These are phyloP conservation scores for Aschersonia sp. DNA, from an alignment of 2,329 filamentous ascomycete genomes.

Conservation along the genomic window DNA sequence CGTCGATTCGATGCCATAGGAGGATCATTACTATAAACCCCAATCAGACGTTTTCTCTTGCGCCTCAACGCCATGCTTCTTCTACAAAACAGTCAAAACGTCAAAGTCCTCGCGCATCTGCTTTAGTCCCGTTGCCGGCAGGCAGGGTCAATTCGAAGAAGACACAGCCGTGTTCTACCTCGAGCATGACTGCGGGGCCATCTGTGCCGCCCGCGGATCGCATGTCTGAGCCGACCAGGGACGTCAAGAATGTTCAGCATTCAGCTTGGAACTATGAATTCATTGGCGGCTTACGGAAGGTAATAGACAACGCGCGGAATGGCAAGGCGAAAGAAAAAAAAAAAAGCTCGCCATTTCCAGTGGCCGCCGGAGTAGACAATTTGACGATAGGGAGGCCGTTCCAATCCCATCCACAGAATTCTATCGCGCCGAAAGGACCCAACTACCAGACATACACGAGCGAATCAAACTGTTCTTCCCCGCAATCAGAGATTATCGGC, in stretches of 20 bases:
- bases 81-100: constrained; percentile 16
- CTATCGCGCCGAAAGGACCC: no score
- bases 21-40: constrained; percentile 35
- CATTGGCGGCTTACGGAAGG: constrained; percentile 39
- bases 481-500: no score
- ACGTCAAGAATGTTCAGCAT: neutral
- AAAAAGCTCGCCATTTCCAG: neutral
- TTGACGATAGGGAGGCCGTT: no score
- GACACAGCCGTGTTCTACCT: constrained; percentile 31
- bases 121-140: constrained; percentile 31
- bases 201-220: constrained; percentile 6
- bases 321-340: neutral
- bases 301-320: constrained; percentile 13
- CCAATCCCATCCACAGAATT: no score
- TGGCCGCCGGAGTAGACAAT: neutral
- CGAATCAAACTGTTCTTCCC: no score
- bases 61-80: constrained; percentile 17
- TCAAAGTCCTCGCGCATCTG: constrained; percentile 28
- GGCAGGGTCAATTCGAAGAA: constrained; percentile 13
- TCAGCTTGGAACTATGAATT: constrained; percentile 40
- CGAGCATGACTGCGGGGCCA: constrained; percentile 17
- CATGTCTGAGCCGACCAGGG: constrained; percentile 1
- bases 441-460: no score
- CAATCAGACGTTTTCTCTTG: constrained; percentile 44
- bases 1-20: constrained; percentile 12